Conservation (phyloP, 208 protist genomes). For the Acanthamoeba comandoni region DNA sequence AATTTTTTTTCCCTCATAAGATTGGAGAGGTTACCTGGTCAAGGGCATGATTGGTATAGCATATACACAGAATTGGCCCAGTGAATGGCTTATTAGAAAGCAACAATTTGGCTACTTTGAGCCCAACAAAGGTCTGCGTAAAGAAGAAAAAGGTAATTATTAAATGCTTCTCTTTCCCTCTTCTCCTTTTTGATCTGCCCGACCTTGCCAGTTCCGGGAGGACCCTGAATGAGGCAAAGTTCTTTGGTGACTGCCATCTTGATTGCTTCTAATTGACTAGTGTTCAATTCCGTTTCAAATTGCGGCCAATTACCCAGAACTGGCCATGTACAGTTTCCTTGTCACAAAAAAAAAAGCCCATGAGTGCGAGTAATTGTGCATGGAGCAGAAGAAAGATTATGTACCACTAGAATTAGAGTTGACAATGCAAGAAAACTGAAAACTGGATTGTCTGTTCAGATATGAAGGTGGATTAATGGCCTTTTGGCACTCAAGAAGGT, state of each 20-base stretch:
- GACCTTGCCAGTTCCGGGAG: conserved; percentile 88
- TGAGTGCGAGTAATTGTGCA: not conserved
- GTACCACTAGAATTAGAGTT: too few species aligned
- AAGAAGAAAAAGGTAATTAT: conserved; percentile 26
- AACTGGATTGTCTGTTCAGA: too few species aligned
- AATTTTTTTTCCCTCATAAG: not conserved
- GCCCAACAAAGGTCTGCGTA: conserved; percentile 39
- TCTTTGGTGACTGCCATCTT: conserved; percentile 75
- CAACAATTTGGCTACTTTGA: conserved; percentile 37
- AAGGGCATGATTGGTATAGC: conserved; percentile 88
- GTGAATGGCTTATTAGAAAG: not conserved
- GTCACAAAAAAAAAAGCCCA: not conserved
- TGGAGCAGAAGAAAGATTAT: too few species aligned
- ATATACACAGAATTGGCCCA: conserved; percentile 78
- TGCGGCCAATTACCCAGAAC: conserved; percentile 1
- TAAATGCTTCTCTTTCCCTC: conserved; percentile 36
- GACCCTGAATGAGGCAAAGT: conserved; percentile 85
- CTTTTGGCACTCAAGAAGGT: conserved; percentile 37
- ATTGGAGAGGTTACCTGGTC: conserved; percentile 79
- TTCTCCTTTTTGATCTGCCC: not conserved
- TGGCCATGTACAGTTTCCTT: conserved; percentile 32
- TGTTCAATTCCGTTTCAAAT: conserved; percentile 73
- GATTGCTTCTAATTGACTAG: conserved; percentile 80
- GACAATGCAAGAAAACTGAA: too few species aligned
- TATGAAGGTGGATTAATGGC: conserved; percentile 52